Evolutionary conservation across 495 filamentous ascomycete genomes (phyloP), one percentile per base, ranked within the genome.

Genomic region (Penicillium arizonense): DNA sequence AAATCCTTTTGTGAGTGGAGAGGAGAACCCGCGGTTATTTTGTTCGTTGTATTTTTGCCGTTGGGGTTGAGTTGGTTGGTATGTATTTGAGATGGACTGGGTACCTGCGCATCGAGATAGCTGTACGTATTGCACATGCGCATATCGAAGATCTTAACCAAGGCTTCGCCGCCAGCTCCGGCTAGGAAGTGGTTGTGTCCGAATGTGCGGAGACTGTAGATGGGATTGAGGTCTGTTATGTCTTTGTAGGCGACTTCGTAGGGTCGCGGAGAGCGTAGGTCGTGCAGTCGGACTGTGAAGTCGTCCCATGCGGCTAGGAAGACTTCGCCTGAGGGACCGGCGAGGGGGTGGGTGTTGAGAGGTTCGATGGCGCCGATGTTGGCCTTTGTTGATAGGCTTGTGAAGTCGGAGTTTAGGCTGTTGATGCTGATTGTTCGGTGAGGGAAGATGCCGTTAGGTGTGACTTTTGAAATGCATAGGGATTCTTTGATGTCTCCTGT

Each of bases 61-160:
- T 50, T 50, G 1, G 18, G 8, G 13, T 14, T 14, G 20, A 33
- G 14, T 43, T 44, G 7, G 14, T 39, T 47, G 26, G 10, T 46
- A 47, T 47, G 46, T 3, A 28, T 18, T 50, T 40, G 39, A 37
- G 56, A 41, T 6, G 18, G 9, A 10, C 5, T 36, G 20, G 47
- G 40, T 3, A 30, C 12, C 21, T 60, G 56, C 23, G 72, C 56
- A 16, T 74, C 59, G 30, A 66, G 69, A 44, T 74, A 70, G 49
- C 53, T 68, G 63, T 78, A 81, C 5, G 65, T 70, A 7, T 75
- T 79, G 9, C 67, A 63, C 70, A 84, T 74, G 34, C 86, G 81
- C 32, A 89, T 63, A 58, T 89, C 84, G 52, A 87, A 89, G 2
- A 87, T 61, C 56, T 87, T 88, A 8, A 89, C 62, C 13, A 85